These are phyloP conservation scores for Grifola frondosa DNA, from an alignment of 1,284 basidiomycete species.

Conservation along the genomic window DNA sequence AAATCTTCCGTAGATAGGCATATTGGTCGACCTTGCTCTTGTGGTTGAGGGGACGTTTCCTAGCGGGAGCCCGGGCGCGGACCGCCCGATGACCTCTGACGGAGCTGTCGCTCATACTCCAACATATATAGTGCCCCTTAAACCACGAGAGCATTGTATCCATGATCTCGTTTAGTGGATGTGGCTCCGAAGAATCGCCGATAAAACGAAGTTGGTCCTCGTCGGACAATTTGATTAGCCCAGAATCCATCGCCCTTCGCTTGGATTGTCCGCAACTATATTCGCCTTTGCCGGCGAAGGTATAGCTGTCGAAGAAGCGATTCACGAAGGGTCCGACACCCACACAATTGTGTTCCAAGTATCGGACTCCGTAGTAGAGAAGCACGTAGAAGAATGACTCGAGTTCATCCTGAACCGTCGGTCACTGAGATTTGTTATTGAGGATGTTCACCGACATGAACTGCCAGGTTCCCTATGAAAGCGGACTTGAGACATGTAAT, in stretches of 20 bases:
- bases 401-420: conserved; percentile 1
- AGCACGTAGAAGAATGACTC: conserved; percentile 4
- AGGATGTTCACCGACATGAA: background rate
- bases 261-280: conserved; percentile 1
- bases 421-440: background rate
- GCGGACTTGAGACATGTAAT: no score
- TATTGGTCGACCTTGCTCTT: no score
- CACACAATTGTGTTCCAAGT: background rate
- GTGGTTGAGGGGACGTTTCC: no score
- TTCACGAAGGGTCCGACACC: background rate
- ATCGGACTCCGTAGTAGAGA: background rate
- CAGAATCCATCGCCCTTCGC: background rate
- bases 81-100: no score
- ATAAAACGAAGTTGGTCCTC: no score
- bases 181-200: no score
- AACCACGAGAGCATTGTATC: background rate
- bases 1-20: no score
- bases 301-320: conserved; percentile 1
- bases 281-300: background rate
- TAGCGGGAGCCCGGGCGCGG: no score
- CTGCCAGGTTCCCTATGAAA: conserved; percentile 1
- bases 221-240: no score
- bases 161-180: background rate
- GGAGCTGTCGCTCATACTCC: no score
- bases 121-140: background rate